Evolutionary conservation across 345 rosid species (phyloP).

Genomic region (Murraya paniculata): DNA sequence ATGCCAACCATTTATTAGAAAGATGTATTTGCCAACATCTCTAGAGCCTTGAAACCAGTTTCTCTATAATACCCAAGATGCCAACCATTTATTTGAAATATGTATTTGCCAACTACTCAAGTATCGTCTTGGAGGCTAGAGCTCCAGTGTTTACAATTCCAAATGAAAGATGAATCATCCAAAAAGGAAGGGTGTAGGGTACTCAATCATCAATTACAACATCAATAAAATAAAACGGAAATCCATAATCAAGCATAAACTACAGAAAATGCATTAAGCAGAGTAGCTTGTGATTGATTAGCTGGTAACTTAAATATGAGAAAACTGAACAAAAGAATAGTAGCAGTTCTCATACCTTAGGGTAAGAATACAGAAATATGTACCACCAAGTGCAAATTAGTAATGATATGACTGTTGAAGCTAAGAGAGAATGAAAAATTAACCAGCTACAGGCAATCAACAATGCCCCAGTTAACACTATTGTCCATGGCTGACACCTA

Average conservation of each 20-base stretch:
- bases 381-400: conserved; percentile 79
- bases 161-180: background rate
- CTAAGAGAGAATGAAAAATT: conserved; percentile 51
- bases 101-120: background rate
- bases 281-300: background rate
- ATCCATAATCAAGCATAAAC: background rate
- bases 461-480: conserved; percentile 59
- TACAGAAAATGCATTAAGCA: background rate
- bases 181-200: background rate
- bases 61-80: background rate
- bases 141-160: background rate
- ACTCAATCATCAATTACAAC: background rate
- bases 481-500: conserved; percentile 99
- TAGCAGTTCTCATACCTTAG: conserved; percentile 48
- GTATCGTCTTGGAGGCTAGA: background rate
- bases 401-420: conserved; percentile 42
- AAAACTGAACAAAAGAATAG: background rate
- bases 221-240: background rate
- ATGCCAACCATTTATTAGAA: background rate
- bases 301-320: background rate
- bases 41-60: background rate
- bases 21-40: background rate
- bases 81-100: background rate
- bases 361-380: conserved; percentile 80
- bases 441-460: conserved; percentile 68